Percentiles rank a stretch among this genome's conserved stretches.
Evolutionary conservation across 805 yeast genomes (phyloP).

Genomic region (Kodamaea sagamina): DNA sequence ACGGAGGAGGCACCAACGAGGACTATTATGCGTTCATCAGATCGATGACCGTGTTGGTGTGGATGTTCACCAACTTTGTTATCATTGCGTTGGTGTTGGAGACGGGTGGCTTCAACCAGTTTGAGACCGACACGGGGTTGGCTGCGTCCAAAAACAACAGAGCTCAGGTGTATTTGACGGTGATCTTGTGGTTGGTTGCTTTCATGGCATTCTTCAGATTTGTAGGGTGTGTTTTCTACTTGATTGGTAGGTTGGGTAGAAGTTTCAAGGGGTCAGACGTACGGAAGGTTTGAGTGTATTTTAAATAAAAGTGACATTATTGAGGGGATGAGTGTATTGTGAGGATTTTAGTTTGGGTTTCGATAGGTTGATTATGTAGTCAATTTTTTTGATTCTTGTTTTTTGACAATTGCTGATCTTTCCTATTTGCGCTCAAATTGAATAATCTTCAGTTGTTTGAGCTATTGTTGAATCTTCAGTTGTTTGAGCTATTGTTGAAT

Average conservation of each 20-base stretch:
- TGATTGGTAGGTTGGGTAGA: conserved; percentile 37
- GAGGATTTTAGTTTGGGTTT: too few relatives aligned
- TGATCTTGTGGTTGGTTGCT: conserved; percentile 63
- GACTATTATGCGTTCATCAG: conserved; percentile 49
- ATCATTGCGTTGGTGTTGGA: conserved; percentile 44
- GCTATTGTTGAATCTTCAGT: too few relatives aligned
- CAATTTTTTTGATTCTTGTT: too few relatives aligned
- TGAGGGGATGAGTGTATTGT: too few relatives aligned
- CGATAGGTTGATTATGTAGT: too few relatives aligned
- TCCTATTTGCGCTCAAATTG: too few relatives aligned
- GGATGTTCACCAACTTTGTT: conserved; percentile 48
- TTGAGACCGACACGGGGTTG: conserved; percentile 27
- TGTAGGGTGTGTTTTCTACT: conserved; percentile 53
- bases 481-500: too few relatives aligned
- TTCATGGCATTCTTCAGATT: conserved; percentile 59
- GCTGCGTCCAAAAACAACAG: conserved; percentile 34
- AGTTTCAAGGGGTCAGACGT: conserved; percentile 23
- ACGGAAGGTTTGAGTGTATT: not conserved
- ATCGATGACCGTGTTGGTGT: conserved; percentile 47
- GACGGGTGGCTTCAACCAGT: conserved; percentile 47
- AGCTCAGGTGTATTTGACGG: conserved; percentile 47
- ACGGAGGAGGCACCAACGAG: conserved; percentile 35
- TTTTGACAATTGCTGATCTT: too few relatives aligned
- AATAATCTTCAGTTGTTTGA: too few relatives aligned
- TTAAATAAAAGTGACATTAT: too few relatives aligned